A percentile compares a stretch with the other conserved stretches of the same genome.
phyloP scores from a whole-genome alignment of 495 filamentous ascomycete genomes.

The Amphirosellinia nigrospora region DNA sequence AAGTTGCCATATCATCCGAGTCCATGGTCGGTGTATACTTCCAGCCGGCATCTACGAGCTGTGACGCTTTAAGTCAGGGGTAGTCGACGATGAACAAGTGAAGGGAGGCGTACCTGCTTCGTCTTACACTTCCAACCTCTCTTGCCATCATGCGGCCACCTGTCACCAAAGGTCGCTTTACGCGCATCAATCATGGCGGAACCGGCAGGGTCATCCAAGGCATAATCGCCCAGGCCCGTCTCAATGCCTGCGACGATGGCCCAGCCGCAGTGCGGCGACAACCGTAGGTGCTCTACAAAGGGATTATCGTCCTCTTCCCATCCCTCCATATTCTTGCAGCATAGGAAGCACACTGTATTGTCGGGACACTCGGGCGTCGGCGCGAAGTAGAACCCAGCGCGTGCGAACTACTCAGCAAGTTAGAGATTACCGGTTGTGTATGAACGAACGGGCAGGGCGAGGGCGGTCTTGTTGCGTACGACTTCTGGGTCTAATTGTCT shows the following conservation, averaged over 20 bases:
- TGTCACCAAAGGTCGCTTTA: constrained; percentile 74
- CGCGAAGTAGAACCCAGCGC: constrained; percentile 88
- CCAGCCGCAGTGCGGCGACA: constrained; percentile 84
- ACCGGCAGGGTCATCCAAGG: constrained; percentile 73
- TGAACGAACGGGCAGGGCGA: constrained; percentile 28
- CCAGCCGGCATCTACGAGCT: constrained; percentile 95
- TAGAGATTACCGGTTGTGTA: constrained; percentile 1
- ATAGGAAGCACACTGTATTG: constrained; percentile 89
- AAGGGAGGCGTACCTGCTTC: constrained; percentile 67
- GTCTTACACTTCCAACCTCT: constrained; percentile 86
- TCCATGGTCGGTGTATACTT: constrained; percentile 85
- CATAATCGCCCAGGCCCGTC: constrained; percentile 65
- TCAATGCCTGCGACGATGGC: constrained; percentile 79
- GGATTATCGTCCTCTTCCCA: constrained; percentile 89
- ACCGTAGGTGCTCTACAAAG: constrained; percentile 80
- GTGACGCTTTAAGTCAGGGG: constrained; percentile 34
- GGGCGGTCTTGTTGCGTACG: constrained; percentile 51
- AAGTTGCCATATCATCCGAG: constrained; percentile 82
- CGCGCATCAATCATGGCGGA: constrained; percentile 75
- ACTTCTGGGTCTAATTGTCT: constrained; percentile 66
- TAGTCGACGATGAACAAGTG: background rate
- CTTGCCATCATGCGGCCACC: constrained; percentile 90
- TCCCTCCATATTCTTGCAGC: constrained; percentile 77
- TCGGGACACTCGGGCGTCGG: constrained; percentile 76
- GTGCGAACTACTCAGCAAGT: constrained; percentile 67